These are phyloP conservation scores for Phytopythium sindhum DNA, from an alignment of 352 stramenopile genomes.

Conservation along the genomic window DNA sequence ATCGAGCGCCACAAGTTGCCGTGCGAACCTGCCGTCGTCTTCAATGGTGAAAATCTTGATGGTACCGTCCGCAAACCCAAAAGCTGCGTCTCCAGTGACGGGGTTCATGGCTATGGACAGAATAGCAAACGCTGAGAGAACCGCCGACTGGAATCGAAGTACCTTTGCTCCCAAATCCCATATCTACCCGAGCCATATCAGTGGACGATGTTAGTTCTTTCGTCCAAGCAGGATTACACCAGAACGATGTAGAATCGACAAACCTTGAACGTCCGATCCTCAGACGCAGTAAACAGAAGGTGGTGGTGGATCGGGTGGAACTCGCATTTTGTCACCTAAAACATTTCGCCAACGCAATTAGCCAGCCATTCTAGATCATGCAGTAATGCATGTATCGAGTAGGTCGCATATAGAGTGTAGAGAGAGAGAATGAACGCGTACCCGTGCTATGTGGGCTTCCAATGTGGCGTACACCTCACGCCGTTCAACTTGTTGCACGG, in stretches of 20 bases:
- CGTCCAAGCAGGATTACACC: not conserved
- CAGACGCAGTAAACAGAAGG: constrained; percentile 66
- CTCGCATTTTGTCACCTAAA: constrained; percentile 62
- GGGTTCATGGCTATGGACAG: constrained; percentile 60
- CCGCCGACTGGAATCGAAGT: constrained; percentile 71
- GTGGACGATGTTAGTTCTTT: not conserved
- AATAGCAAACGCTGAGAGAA: constrained; percentile 75
- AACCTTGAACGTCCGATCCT: constrained; percentile 86
- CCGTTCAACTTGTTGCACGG: constrained; percentile 52
- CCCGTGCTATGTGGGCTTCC: constrained; percentile 61
- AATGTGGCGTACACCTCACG: constrained; percentile 58
- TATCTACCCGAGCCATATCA: constrained; percentile 31
- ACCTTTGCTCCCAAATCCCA: constrained; percentile 65
- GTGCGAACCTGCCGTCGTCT: constrained; percentile 37
- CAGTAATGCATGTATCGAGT: not conserved
- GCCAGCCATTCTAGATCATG: not conserved
- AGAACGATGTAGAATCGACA: not conserved
- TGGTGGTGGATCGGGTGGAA: constrained; percentile 73
- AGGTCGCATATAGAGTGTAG: not conserved
- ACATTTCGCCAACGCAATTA: not conserved
- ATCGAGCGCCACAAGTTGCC: constrained; percentile 45
- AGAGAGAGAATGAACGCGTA: constrained; percentile 13
- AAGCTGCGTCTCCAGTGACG: constrained; percentile 53
- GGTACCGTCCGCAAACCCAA: constrained; percentile 71
- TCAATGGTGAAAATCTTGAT: constrained; percentile 55